Conservation (phyloP, 108 stramenopile genomes). For the Epipyxis sp. region DNA sequence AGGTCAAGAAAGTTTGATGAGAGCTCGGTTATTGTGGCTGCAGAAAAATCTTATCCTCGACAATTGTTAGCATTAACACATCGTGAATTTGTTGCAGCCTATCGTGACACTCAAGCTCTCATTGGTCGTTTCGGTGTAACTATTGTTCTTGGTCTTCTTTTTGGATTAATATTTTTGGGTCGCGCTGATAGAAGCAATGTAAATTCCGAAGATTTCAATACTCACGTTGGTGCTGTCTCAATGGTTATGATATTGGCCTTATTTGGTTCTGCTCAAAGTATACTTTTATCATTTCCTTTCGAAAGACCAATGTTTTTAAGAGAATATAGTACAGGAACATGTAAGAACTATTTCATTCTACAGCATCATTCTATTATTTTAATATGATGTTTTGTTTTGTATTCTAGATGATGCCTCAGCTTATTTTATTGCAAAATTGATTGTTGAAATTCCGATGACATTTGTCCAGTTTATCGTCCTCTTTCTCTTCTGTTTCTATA, state of each 20-base stretch:
- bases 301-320: slow-evolving; percentile 40
- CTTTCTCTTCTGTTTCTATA: slow-evolving; percentile 28
- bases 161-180: slow-evolving; percentile 28
- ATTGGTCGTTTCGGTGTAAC: slow-evolving; percentile 40
- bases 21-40: neutral
- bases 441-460: slow-evolving; percentile 19
- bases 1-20: neutral
- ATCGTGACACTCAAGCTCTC: slow-evolving; percentile 36
- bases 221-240: slow-evolving; percentile 39
- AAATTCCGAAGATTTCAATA: slow-evolving; percentile 13
- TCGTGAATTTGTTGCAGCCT: slow-evolving; percentile 32
- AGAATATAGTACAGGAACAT: slow-evolving; percentile 42
- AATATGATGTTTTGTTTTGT: too few species aligned
- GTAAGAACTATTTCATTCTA: too few species aligned
- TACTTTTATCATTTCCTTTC: slow-evolving; percentile 29
- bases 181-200: slow-evolving; percentile 23
- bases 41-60: neutral
- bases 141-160: slow-evolving; percentile 32
- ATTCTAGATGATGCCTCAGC: slow-evolving; percentile 10
- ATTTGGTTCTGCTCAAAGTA: slow-evolving; percentile 35
- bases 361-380: too few species aligned
- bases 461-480: slow-evolving; percentile 23
- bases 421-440: slow-evolving; percentile 35
- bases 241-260: slow-evolving; percentile 30
- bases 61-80: slow-evolving; percentile 4